These are phyloP conservation scores for Heterobasidion annosum DNA, from an alignment of 1,284 basidiomycete genomes.

Conservation along the genomic window DNA sequence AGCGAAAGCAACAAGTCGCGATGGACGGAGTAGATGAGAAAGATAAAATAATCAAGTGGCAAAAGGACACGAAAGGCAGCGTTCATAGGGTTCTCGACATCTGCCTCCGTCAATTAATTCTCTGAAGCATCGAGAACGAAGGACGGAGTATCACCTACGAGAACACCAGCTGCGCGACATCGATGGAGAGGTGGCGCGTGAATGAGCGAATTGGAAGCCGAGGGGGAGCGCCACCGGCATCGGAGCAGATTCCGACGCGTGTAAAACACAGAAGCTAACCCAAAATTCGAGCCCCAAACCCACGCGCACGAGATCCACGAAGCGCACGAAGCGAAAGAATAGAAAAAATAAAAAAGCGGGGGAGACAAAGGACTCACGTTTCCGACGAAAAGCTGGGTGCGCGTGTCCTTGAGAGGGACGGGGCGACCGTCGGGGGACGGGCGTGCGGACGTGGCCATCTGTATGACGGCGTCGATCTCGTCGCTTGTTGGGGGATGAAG, in stretches of 20 bases:
- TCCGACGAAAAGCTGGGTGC: constrained; percentile 86
- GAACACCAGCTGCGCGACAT: no score
- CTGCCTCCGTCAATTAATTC: no score
- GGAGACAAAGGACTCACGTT: constrained; percentile 48
- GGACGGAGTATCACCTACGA: no score
- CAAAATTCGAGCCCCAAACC: no score
- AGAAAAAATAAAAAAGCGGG: background rate
- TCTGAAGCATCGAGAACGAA: no score
- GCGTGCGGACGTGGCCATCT: constrained; percentile 58
- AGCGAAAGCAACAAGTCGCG: background rate
- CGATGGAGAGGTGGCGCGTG: no score
- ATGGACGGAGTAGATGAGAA: background rate
- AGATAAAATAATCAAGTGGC: background rate
- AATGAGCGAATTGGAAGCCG: no score
- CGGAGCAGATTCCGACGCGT: constrained; percentile 2
- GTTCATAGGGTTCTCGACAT: no score
- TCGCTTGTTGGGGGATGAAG: constrained; percentile 45
- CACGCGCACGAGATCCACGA: no score
- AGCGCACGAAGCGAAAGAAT: background rate
- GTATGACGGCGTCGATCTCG: constrained; percentile 77
- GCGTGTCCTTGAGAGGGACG: constrained; percentile 60
- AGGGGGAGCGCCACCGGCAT: no score
- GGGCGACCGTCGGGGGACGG: constrained; percentile 34
- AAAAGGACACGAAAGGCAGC: background rate
- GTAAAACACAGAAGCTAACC: no score